Base-by-base conservation (phyloP, 2,329 filamentous ascomycete species). In the Arthrobotrys musiformis region DNA sequence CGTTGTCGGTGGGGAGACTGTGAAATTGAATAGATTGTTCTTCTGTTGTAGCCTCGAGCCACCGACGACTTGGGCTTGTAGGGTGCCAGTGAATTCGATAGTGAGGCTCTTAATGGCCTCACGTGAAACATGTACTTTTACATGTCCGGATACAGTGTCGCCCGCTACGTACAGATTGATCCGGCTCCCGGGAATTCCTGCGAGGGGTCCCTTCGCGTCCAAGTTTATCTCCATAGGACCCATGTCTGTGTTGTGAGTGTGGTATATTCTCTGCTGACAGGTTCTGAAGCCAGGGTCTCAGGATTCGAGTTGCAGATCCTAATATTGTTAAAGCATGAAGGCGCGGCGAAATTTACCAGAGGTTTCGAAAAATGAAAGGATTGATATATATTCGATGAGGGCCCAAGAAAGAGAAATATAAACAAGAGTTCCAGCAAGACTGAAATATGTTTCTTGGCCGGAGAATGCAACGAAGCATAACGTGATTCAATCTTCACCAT, bases 121-220 rank as follows among this genome's bases (percentile, higher is more conserved):
- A 11, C 26, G 40, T 8, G 64, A 35, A 22, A 68, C 37, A n/a
- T 35, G 44, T 17, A 76, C 64, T 28, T 63, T 42, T 17, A 69
- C 72, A 61, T 76, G 52, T 0, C 72, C 72, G 7, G 56, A 58
- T n/a, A 76, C 72, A n/a, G 64, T 70, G n/a, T 76, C 72, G 22
- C 58, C 56, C 17, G 72, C 72, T 26, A 64, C 48, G 13, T 76
- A 76, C 17, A 76, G 50, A 33, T 73, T 67, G 30, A 66, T 73
- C 37, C 61, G 48, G 28, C 69, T 73, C 15, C 69, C 69, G 13
- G 69, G 69, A 17, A 73, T 48, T 5, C 72, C 72, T 9, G 72
- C 64, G 4, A 76, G 64, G 0, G 58, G 64, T 5, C 64, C 58
- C 24, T 69, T 69, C 4, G 56, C 24, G 24, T 76, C 72, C n/a